Percentiles rank a stretch among this genome's conserved stretches.
Evolutionary conservation across 768 basidiomycete species (phyloP).

Genomic region (Rubroboletus satanas): DNA sequence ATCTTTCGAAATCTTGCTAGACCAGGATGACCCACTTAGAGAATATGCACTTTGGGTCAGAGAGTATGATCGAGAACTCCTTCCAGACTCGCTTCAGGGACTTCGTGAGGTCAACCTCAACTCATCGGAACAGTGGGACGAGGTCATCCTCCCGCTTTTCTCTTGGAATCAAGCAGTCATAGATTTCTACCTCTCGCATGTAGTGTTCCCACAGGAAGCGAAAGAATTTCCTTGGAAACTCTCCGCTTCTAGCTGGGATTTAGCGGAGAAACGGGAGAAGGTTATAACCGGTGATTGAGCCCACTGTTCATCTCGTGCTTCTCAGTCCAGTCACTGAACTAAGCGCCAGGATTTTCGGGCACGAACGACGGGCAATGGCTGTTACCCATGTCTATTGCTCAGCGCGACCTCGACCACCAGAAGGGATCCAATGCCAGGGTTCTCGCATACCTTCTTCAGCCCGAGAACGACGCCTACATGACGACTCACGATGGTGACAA

Average conservation of each 20-base stretch:
- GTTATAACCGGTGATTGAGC: slow-evolving; percentile 5
- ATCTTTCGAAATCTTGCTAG: not conserved
- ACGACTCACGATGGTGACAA: not conserved
- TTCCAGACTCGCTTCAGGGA: not conserved
- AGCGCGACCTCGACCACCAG: slow-evolving; percentile 24
- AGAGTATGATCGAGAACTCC: no score
- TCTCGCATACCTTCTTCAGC: slow-evolving; percentile 26
- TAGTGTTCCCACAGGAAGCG: slow-evolving; percentile 34
- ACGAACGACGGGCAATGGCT: slow-evolving; percentile 37
- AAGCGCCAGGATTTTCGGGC: slow-evolving; percentile 34
- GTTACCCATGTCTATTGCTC: slow-evolving; percentile 31
- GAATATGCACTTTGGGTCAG: slow-evolving; percentile 2
- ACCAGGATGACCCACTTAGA: not conserved
- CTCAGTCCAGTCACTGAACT: not conserved
- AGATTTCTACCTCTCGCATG: slow-evolving; percentile 20
- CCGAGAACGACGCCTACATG: slow-evolving; percentile 15
- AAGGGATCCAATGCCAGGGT: slow-evolving; percentile 41
- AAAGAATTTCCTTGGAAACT: slow-evolving; percentile 33
- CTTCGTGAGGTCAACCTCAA: not conserved
- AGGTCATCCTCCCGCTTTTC: not conserved
- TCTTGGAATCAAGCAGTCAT: not conserved
- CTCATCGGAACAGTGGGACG: slow-evolving; percentile 8
- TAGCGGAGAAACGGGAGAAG: slow-evolving; percentile 22
- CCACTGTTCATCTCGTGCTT: not conserved
- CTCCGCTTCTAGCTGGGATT: slow-evolving; percentile 32